A percentile compares a stretch with the other conserved stretches of the same genome.
Evolutionary conservation across 495 filamentous ascomycete species (phyloP).

Genomic region (Hypoxylon fragiforme): DNA sequence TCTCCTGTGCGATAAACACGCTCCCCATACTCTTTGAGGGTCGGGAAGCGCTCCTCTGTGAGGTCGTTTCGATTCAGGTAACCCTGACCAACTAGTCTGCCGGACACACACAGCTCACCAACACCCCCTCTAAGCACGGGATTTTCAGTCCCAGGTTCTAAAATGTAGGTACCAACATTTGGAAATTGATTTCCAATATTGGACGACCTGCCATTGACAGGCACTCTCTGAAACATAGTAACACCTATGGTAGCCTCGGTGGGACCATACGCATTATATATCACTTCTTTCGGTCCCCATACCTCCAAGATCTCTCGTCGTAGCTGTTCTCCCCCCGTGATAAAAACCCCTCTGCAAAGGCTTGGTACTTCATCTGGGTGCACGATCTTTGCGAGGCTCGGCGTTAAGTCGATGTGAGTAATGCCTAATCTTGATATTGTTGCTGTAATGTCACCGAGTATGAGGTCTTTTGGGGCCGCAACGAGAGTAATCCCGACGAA

Average conservation of each 20-base stretch:
- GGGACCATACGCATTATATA: conserved; percentile 82
- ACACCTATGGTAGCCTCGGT: conserved; percentile 91
- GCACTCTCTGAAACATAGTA: conserved; percentile 75
- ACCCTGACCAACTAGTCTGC: conserved; percentile 82
- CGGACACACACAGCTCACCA: conserved; percentile 86
- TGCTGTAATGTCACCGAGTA: conserved; percentile 73
- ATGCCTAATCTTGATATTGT: conserved; percentile 71
- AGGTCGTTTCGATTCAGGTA: conserved; percentile 79
- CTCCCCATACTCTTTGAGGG: conserved; percentile 50
- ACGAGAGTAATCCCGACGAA: conserved; percentile 79
- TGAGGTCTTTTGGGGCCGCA: conserved; percentile 73
- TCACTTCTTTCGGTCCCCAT: conserved; percentile 65
- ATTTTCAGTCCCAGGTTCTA: conserved; percentile 66
- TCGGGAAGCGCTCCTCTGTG: conserved; percentile 65
- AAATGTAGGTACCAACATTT: conserved; percentile 79
- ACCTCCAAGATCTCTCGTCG: conserved; percentile 72
- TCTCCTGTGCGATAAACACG: conserved; percentile 80
- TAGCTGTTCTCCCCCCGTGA: conserved; percentile 72
- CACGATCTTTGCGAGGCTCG: conserved; percentile 63
- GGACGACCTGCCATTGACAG: conserved; percentile 68
- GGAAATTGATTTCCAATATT: conserved; percentile 86
- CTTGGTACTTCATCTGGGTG: conserved; percentile 69
- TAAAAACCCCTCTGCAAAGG: conserved; percentile 71
- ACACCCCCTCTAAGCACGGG: conserved; percentile 77
- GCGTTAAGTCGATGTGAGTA: conserved; percentile 84